A percentile compares a stretch with the other conserved stretches of the same genome.
Evolutionary conservation across 495 filamentous ascomycete genomes (phyloP).

Genomic region (Neurospora intermedia): DNA sequence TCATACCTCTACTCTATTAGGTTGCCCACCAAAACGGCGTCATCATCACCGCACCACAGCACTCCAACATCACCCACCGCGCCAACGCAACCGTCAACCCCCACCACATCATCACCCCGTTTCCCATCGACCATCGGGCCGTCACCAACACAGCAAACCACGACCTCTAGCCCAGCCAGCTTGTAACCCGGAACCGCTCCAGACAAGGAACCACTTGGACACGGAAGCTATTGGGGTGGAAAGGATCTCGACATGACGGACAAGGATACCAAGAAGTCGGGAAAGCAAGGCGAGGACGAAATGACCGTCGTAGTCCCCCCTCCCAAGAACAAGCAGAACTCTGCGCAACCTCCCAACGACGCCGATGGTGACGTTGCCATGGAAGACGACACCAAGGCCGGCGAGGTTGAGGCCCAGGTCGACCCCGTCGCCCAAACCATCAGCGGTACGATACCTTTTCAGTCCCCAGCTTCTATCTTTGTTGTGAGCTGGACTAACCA

Average conservation of each 20-base stretch:
- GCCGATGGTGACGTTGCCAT: slow-evolving; percentile 66
- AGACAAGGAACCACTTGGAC: slow-evolving; percentile 62
- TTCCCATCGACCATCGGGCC: slow-evolving; percentile 10
- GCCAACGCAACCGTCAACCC: not conserved
- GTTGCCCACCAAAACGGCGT: slow-evolving; percentile 2
- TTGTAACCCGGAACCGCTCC: slow-evolving; percentile 56
- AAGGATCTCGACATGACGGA: slow-evolving; percentile 74
- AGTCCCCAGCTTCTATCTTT: not conserved
- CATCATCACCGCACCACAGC: slow-evolving; percentile 11
- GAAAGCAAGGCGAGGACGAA: slow-evolving; percentile 63
- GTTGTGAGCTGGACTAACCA: slow-evolving; percentile 3
- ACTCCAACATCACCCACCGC: not conserved
- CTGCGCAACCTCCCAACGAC: slow-evolving; percentile 45
- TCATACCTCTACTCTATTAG: not conserved
- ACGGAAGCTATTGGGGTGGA: slow-evolving; percentile 62
- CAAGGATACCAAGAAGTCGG: slow-evolving; percentile 57
- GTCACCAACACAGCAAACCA: slow-evolving; percentile 1
- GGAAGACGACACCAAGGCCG: slow-evolving; percentile 50
- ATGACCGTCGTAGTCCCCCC: slow-evolving; percentile 83
- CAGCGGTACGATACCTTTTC: slow-evolving; percentile 29
- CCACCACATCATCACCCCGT: slow-evolving; percentile 8
- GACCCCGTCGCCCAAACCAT: slow-evolving; percentile 55
- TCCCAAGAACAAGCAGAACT: slow-evolving; percentile 58
- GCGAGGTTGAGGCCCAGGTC: slow-evolving; percentile 47
- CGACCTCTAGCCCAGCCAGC: slow-evolving; percentile 2